These are phyloP conservation scores for Podaxis sp. DNA, from an alignment of 768 basidiomycete genomes.

Conservation along the genomic window DNA sequence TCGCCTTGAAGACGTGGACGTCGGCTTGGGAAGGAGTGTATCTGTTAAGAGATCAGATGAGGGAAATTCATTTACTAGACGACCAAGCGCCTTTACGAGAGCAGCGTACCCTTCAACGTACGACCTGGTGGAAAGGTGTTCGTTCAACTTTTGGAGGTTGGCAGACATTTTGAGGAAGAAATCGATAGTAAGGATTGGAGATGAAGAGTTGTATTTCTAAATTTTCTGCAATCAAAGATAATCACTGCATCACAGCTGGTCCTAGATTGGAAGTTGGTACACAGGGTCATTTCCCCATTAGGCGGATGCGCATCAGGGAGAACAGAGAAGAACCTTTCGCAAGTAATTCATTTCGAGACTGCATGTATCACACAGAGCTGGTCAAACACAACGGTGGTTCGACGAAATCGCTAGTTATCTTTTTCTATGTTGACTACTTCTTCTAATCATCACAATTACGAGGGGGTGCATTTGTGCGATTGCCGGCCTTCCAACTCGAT, in stretches of 20 bases:
- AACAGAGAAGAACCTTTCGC: neutral
- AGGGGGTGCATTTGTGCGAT: neutral
- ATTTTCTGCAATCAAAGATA: conserved; percentile 17
- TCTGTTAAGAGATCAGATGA: conserved; percentile 38
- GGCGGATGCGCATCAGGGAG: neutral
- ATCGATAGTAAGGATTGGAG: conserved; percentile 21
- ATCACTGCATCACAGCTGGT: conserved; percentile 18
- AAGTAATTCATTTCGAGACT: neutral
- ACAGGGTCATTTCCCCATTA: neutral
- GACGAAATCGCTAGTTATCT: too few relatives aligned
- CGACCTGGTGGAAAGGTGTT: conserved; percentile 83
- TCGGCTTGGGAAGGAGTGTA: conserved; percentile 94
- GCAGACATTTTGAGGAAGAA: conserved; percentile 52
- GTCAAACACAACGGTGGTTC: too few relatives aligned
- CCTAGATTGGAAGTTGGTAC: conserved; percentile 11
- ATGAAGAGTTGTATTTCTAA: conserved; percentile 16
- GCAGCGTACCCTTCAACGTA: conserved; percentile 87
- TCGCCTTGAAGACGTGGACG: conserved; percentile 85
- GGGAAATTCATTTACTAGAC: conserved; percentile 6
- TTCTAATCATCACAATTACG: neutral
- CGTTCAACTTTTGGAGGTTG: conserved; percentile 73
- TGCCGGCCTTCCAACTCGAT: neutral
- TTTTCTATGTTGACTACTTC: too few relatives aligned
- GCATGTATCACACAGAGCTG: too few relatives aligned
- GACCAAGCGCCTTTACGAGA: neutral